Conservation (phyloP, 176 grass and related monocot species). For the Carex pumila region DNA sequence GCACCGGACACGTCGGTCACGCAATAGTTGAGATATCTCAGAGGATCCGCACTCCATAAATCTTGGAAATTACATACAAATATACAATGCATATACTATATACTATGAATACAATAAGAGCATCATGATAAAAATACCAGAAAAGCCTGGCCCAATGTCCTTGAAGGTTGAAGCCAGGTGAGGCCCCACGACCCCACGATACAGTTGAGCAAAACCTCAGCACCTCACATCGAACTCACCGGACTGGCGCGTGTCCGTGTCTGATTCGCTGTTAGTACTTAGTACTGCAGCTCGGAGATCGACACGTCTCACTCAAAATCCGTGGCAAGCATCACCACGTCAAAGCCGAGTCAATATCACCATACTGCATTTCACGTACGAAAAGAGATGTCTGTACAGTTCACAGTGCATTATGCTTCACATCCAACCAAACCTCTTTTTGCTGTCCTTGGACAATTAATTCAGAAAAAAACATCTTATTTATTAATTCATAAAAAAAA, state of each 20-base stretch:
- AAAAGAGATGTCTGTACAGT: background rate
- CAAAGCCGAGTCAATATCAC: constrained; percentile 9
- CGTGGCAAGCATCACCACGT: background rate
- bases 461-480: too few relatives aligned
- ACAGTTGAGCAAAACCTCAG: background rate
- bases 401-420: background rate
- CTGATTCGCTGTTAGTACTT: background rate
- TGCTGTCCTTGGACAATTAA: too few relatives aligned
- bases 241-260: background rate
- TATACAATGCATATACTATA: too few relatives aligned
- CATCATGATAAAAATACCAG: too few relatives aligned
- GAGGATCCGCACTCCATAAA: too few relatives aligned
- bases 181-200: background rate
- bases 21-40: too few relatives aligned
- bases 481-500: too few relatives aligned
- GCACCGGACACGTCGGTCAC: too few relatives aligned
- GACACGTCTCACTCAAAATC: constrained; percentile 1
- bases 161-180: background rate
- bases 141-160: background rate
- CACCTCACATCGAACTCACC: background rate
- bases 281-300: background rate
- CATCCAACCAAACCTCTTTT: background rate
- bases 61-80: too few relatives aligned
- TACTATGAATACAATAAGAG: too few relatives aligned
- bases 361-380: background rate